These are phyloP conservation scores for Xylariaceae sp. DNA, from an alignment of 2,329 filamentous ascomycete species.

Conservation along the genomic window DNA sequence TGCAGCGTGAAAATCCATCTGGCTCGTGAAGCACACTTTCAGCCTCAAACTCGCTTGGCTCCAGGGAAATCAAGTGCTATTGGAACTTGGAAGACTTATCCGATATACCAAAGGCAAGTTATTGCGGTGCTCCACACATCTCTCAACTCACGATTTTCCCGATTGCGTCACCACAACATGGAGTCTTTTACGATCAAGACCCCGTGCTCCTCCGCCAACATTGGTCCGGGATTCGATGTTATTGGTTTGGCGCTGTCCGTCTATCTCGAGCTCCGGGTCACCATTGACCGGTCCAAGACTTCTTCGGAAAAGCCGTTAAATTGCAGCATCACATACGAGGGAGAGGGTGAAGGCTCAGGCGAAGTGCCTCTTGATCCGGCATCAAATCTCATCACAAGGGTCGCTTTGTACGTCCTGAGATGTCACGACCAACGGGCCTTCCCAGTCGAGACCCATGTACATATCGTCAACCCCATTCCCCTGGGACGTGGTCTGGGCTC, in stretches of 20 bases:
- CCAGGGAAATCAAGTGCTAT: too few species aligned
- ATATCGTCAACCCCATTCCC: conserved; percentile 94
- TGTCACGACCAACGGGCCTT: conserved; percentile 86
- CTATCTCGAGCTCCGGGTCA: conserved; percentile 86
- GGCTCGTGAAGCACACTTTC: too few species aligned
- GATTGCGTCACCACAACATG: too few species aligned
- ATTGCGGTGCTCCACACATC: too few species aligned
- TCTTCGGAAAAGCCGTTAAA: conserved; percentile 64
- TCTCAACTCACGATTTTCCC: too few species aligned
- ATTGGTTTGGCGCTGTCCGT: conserved; percentile 92
- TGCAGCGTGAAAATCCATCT: too few species aligned
- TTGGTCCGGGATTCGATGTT: conserved; percentile 95
- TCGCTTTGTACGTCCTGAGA: conserved; percentile 88
- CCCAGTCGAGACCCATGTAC: conserved; percentile 80
- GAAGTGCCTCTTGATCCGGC: conserved; percentile 81
- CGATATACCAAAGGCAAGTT: too few species aligned
- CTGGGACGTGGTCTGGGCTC: conserved; percentile 90
- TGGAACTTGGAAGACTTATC: too few species aligned
- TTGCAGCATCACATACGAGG: conserved; percentile 88
- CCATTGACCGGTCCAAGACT: conserved; percentile 57
- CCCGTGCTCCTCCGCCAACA: conserved; percentile 95
- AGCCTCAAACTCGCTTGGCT: too few species aligned
- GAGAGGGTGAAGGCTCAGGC: conserved; percentile 64
- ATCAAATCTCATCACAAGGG: conserved; percentile 87
- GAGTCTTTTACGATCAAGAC: conserved; percentile 70